A percentile compares a stretch with the other conserved stretches of the same genome.
These are phyloP conservation scores for Saturnispora sekii DNA, from an alignment of 805 yeast species.

Conservation along the genomic window DNA sequence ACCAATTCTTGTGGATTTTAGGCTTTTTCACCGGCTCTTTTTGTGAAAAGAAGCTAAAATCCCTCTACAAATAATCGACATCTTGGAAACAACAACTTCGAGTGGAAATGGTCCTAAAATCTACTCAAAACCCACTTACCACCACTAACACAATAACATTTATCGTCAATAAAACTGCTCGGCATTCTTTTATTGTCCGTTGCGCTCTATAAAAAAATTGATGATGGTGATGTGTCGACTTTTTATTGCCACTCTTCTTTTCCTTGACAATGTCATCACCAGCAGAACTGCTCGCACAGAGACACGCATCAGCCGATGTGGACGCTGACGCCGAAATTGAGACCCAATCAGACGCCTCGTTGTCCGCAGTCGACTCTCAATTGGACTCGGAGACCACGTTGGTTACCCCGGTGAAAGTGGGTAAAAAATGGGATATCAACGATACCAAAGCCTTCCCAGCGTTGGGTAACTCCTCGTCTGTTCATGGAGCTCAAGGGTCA, in stretches of 20 bases:
- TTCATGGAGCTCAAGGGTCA: background rate
- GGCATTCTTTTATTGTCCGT: too few relatives aligned
- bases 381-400: conserved; percentile 5
- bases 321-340: conserved; percentile 5
- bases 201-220: too few relatives aligned
- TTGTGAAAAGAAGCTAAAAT: conserved; percentile 38
- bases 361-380: too few relatives aligned
- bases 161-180: too few relatives aligned
- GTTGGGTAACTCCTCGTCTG: conserved; percentile 39
- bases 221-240: too few relatives aligned
- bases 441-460: conserved; percentile 55
- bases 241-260: conserved; percentile 10
- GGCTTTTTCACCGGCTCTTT: conserved; percentile 23
- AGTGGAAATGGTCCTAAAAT: background rate
- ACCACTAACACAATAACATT: too few relatives aligned
- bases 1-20: conserved; percentile 23
- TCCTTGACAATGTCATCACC: conserved; percentile 8
- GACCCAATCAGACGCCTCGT: background rate
- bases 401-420: background rate
- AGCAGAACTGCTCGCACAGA: too few relatives aligned
- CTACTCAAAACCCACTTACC: too few relatives aligned
- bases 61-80: background rate
- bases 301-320: too few relatives aligned
- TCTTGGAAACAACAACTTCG: too few relatives aligned
- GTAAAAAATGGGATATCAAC: conserved; percentile 28